Base-by-base conservation (phyloP, 306 rosid species). In the Rosa persica region DNA sequence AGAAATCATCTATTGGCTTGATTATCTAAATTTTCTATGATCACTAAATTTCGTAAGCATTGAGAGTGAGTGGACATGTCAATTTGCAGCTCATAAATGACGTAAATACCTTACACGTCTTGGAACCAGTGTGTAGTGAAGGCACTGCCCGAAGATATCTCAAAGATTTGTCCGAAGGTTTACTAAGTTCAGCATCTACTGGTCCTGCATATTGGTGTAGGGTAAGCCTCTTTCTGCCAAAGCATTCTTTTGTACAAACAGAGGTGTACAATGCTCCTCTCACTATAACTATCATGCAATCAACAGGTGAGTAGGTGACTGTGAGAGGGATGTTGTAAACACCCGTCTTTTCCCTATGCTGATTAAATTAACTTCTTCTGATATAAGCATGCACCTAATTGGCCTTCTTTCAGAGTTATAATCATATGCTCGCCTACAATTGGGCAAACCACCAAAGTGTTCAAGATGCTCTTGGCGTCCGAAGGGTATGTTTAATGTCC, bases 381-480 rank as follows among this genome's bases (percentile, higher is more conserved):
- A 65, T 27, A 36, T 36, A 36, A 6, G 13, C 15, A 34, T 65
- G 22, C 51, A 4, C 17, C 49, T 67, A 39, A 52, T 48, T 52
- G 71, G 23, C 20, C 54, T 42, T 78, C 22, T 17, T 69, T 5
- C 13, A 78, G 81, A 69, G 68, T 13, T 78, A 78, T 78, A 52
- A 52, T 43, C 81, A 78, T 43, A 69, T 68, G 75, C 74, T 69
- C 2, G 72, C 68, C 57, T 78, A 69, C 75, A 19, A 23, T 65
- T 78, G 81, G 81, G 81, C 81, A 20, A 78, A 78, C 64, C 13
- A 69, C 8, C 34, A 5, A 25, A 62, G 69, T 78, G 81, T 78
- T 20, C 81, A 78, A 57, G 75, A 69, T 39, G 75, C 81, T 54
- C 81, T 78, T 40, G 81, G 75, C 12, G 68, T 78, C 10, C 81